Base-by-base conservation (phyloP, 2,329 filamentous ascomycete genomes). In the Emmonsiellopsis sp. region DNA sequence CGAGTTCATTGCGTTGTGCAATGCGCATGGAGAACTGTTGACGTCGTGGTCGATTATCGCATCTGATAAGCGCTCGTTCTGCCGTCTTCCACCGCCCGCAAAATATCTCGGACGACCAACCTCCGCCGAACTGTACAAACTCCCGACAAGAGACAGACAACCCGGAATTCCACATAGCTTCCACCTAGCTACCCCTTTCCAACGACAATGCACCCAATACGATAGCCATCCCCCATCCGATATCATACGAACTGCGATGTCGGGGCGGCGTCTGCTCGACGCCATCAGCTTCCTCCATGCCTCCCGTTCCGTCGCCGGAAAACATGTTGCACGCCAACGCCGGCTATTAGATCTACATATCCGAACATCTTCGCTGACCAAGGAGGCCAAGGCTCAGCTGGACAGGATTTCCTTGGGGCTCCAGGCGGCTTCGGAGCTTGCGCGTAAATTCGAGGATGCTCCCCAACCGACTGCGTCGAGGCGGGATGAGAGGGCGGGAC, bases 281-380 rank as follows among this genome's bases (percentile, higher is more conserved):
- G 74, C 86, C 62, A 82, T 84, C 60, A 81, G 84, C 56, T 76
- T 91, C 58, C 76, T 86, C 68, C 82, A 79, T 74, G 86, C 83
- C 65, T 85, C 86, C 49, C 80, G 83, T 55, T 80, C 80, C 36
- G 78, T 91, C 56, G 85, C 84, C 62, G 75, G 70, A 69, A 80
- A 82, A 66, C 83, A 85, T 63, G 67, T 82, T 53, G 72, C 71
- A 42, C 75, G 85, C 48, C 81, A 82, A 21, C 73, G 76, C 52
- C 76, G 77, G 52, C 83, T 87, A 65, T 71, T 84, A 61, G 79
- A 85, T 63, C 68, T 81, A 47, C 86, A 80, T 67, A 81, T 72
- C 49, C 76, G 78, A 59, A 86, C 84, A 0, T 87, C 84, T 2
- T 81, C 79, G 33, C 67, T 87, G 47, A 80, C 81, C 32, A 83